Conservation (phyloP, 805 yeast species). For the Sugiyamaella chiloensis region DNA sequence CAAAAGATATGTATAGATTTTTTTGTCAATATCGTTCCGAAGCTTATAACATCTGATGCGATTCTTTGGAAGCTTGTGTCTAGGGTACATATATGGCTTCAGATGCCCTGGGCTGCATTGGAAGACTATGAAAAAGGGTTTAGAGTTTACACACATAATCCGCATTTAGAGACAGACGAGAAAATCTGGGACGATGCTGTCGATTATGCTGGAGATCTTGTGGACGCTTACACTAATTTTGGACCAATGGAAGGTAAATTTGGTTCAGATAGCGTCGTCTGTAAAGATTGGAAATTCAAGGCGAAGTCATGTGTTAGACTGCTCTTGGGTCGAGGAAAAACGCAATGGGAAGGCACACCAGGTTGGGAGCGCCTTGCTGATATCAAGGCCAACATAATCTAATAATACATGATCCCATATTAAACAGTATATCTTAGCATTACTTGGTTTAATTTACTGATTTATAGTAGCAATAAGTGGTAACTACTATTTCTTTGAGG, state of each 20-base stretch:
- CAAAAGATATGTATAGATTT: constrained; percentile 70
- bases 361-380: constrained; percentile 68
- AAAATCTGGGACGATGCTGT: constrained; percentile 73
- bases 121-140: constrained; percentile 85
- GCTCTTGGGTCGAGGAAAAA: constrained; percentile 73
- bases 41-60: constrained; percentile 59
- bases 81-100: constrained; percentile 81
- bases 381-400: constrained; percentile 47
- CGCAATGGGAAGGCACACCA: constrained; percentile 73
- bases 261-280: constrained; percentile 79
- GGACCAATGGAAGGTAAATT: constrained; percentile 64
- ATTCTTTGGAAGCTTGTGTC: constrained; percentile 84
- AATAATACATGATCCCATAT: too few relatives aligned
- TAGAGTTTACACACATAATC: constrained; percentile 62
- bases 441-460: too few relatives aligned
- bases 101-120: constrained; percentile 81
- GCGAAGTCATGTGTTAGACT: constrained; percentile 69
- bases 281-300: constrained; percentile 89
- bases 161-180: constrained; percentile 62
- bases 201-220: constrained; percentile 70
- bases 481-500: too few relatives aligned
- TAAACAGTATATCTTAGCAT: too few relatives aligned
- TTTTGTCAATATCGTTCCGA: constrained; percentile 65
- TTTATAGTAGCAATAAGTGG: too few relatives aligned
- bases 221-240: constrained; percentile 79